Conservation (phyloP, 1,284 basidiomycete species). For the Trichosporon ovoides region DNA sequence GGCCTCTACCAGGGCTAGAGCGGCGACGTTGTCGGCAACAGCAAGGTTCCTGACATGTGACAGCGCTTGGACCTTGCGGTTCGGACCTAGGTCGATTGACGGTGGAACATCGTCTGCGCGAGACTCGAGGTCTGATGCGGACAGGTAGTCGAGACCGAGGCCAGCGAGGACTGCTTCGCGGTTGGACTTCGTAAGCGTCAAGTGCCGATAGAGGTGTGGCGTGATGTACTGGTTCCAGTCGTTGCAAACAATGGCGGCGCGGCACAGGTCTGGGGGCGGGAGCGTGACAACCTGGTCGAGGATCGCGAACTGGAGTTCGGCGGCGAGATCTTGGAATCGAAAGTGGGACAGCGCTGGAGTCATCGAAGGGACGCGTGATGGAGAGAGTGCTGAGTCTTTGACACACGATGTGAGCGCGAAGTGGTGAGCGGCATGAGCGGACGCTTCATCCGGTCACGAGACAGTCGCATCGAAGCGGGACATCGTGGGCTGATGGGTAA, state of each 20-base stretch:
- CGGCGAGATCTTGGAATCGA: slow-evolving; percentile 10
- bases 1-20: slow-evolving; percentile 14
- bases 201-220: slow-evolving; percentile 9
- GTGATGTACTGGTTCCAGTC: slow-evolving; percentile 12
- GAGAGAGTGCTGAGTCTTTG: too few species aligned
- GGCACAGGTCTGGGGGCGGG: slow-evolving; percentile 1
- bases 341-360: neutral
- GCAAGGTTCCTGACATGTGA: slow-evolving; percentile 7
- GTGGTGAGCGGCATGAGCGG: too few species aligned
- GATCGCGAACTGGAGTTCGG: slow-evolving; percentile 11
- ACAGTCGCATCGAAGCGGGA: neutral
- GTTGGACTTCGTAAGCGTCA: slow-evolving; percentile 8
- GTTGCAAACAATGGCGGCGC: slow-evolving; percentile 3
- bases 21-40: slow-evolving; percentile 3
- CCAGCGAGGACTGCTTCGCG: slow-evolving; percentile 10
- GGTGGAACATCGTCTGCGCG: slow-evolving; percentile 5
- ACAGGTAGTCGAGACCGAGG: slow-evolving; percentile 16
- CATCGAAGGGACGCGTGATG: neutral
- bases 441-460: neutral
- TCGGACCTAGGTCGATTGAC: neutral
- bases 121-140: slow-evolving; percentile 13
- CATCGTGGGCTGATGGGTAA: neutral
- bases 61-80: slow-evolving; percentile 9
- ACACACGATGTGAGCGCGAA: neutral
- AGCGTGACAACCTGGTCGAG: slow-evolving; percentile 8